phyloP scores from a whole-genome alignment of 257 asterid species.

The Ilex aquifolium region DNA sequence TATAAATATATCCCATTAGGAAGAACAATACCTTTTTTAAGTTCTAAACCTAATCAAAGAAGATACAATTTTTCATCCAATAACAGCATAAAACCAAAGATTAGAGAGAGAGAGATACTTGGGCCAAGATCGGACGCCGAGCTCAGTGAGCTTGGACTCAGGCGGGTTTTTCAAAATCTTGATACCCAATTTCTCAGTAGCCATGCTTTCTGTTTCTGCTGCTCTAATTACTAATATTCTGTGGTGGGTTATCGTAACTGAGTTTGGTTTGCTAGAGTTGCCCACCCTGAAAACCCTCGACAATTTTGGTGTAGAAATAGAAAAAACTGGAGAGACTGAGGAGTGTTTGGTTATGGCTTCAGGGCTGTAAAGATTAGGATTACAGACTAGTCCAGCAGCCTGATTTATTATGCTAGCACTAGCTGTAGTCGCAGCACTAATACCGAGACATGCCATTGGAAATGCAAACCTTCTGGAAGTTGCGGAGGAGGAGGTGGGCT shows the following conservation, averaged over 20 bases:
- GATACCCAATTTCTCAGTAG: slow-evolving; percentile 53
- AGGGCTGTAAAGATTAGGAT: neutral
- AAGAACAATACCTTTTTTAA: too few species aligned
- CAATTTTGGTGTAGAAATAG: neutral
- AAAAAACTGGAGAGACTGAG: neutral
- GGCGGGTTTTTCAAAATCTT: slow-evolving; percentile 60
- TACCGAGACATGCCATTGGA: neutral
- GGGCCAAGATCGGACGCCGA: slow-evolving; percentile 88
- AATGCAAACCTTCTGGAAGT: too few species aligned
- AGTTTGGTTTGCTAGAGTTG: neutral
- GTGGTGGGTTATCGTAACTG: too few species aligned
- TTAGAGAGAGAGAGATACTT: slow-evolving; percentile 28
- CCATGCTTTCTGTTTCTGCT: slow-evolving; percentile 14
- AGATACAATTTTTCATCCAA: too few species aligned
- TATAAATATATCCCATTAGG: too few species aligned
- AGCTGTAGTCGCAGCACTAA: neutral
- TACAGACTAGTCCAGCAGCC: neutral
- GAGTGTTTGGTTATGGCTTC: neutral
- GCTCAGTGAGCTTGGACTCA: slow-evolving; percentile 63
- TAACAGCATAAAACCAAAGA: too few species aligned
- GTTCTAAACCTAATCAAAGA: too few species aligned
- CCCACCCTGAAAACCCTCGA: neutral
- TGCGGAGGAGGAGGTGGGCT: too few species aligned
- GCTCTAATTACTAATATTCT: neutral
- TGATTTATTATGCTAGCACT: neutral